Conservation (phyloP, 2,329 filamentous ascomycete species). For the Macrophomina phaseolina region DNA sequence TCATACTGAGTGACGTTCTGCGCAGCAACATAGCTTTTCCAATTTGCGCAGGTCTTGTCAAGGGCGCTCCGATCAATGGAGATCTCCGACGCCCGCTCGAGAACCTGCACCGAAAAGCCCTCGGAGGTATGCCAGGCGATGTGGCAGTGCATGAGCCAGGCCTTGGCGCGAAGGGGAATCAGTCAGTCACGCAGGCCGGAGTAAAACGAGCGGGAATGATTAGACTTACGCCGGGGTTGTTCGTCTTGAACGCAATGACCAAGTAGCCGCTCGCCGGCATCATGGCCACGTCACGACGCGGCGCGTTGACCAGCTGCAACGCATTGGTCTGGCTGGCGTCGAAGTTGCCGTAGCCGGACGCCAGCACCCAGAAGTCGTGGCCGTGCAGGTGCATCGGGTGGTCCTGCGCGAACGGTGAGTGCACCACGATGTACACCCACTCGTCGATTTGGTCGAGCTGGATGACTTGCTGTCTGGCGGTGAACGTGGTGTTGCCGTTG, state of each 20-base stretch:
- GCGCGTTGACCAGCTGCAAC: constrained; percentile 49
- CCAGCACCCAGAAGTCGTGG: constrained; percentile 39
- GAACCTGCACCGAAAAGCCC: constrained; percentile 42
- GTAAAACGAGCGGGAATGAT: too few species aligned
- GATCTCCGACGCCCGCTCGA: constrained; percentile 39
- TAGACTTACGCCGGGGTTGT: constrained; percentile 40
- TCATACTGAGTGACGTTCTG: too few species aligned
- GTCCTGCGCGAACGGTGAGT: too few species aligned
- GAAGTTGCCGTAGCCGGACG: constrained; percentile 47
- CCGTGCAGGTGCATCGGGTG: constrained; percentile 39
- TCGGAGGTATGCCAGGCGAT: constrained; percentile 45
- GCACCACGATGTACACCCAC: too few species aligned
- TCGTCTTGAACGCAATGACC: constrained; percentile 42
- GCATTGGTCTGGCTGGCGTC: constrained; percentile 46
- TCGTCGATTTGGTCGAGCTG: constrained; percentile 8
- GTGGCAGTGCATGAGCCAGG: constrained; percentile 47
- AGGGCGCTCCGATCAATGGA: not conserved
- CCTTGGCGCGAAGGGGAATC: too few species aligned
- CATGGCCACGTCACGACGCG: constrained; percentile 41
- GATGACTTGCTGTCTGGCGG: constrained; percentile 25
- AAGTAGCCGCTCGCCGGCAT: constrained; percentile 40
- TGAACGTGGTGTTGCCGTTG: constrained; percentile 32
- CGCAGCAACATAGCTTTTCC: too few species aligned
- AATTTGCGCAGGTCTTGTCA: too few species aligned
- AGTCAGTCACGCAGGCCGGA: too few species aligned